Evolutionary conservation across 192 early-diverging fungal species (phyloP).

Genomic region (Linnemannia hyalina): DNA sequence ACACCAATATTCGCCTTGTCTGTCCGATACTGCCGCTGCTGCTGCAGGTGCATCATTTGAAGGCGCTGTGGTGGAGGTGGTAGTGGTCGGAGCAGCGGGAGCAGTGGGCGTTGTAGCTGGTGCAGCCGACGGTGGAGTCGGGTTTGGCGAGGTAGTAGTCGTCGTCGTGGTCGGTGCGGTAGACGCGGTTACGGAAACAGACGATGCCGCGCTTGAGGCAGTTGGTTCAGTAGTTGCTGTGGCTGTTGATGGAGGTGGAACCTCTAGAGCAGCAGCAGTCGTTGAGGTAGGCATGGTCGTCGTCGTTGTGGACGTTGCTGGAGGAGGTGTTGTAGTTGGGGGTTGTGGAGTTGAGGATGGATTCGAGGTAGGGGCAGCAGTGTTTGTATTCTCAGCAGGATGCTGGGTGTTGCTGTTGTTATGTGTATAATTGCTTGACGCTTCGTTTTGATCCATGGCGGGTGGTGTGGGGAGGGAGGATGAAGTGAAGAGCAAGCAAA

Average conservation of each 20-base stretch:
- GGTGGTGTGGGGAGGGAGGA: not conserved
- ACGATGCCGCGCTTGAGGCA: not conserved
- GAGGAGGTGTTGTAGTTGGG: not conserved
- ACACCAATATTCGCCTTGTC: constrained; percentile 22
- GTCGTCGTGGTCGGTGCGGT: not conserved
- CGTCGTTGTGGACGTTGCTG: not conserved
- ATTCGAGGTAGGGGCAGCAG: not conserved
- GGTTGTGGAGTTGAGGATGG: not conserved
- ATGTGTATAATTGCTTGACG: not conserved
- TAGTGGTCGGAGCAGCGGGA: not conserved
- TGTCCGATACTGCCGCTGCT: not conserved
- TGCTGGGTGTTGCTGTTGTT: not conserved
- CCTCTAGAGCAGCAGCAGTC: not conserved
- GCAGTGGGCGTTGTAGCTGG: not conserved
- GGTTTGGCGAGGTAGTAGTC: not conserved
- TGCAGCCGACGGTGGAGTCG: not conserved
- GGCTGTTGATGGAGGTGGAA: not conserved
- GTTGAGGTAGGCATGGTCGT: not conserved
- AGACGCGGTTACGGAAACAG: not conserved
- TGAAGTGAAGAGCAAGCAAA: not conserved
- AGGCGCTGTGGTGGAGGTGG: not conserved
- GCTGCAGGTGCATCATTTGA: not conserved
- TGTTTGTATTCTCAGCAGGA: not conserved
- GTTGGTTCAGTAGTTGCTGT: not conserved
- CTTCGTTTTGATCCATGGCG: not conserved